Percentiles rank a stretch among this genome's conserved stretches.
Conservation (phyloP, 1,284 basidiomycete genomes). For the Rhodofomes roseus region DNA sequence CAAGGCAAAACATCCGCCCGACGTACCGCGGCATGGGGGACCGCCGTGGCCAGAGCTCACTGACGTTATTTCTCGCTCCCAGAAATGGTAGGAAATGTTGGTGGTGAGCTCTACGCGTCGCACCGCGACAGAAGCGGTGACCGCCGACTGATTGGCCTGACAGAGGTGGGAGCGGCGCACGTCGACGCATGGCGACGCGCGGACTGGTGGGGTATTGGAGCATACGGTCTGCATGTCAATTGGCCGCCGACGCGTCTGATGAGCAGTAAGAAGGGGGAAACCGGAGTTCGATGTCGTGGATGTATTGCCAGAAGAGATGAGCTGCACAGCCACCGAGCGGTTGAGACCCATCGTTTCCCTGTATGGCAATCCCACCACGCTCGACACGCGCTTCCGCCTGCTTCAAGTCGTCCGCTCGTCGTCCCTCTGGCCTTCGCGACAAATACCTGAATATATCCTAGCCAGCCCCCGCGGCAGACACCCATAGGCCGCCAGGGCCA, state of each 20-base stretch:
- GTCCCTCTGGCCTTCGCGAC: too few species aligned
- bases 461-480: too few species aligned
- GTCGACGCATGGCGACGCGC: too few species aligned
- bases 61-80: not conserved
- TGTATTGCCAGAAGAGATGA: not conserved
- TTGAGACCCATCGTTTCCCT: not conserved
- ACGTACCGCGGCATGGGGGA: not conserved
- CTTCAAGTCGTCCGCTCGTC: not conserved
- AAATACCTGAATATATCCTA: too few species aligned
- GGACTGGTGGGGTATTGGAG: not conserved
- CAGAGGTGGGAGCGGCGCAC: not conserved
- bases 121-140: not conserved
- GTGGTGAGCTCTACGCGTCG: not conserved
- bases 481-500: too few species aligned
- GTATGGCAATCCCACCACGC: not conserved
- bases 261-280: not conserved
- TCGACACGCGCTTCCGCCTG: not conserved
- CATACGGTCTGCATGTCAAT: slow-evolving; percentile 35
- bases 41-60: not conserved
- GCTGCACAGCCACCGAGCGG: not conserved
- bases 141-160: not conserved
- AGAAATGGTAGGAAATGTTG: not conserved
- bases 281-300: not conserved
- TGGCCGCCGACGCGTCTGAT: not conserved
- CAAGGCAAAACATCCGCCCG: not conserved